Conservation (phyloP, 768 basidiomycete genomes). For the Hygrophorus pudorinus region DNA sequence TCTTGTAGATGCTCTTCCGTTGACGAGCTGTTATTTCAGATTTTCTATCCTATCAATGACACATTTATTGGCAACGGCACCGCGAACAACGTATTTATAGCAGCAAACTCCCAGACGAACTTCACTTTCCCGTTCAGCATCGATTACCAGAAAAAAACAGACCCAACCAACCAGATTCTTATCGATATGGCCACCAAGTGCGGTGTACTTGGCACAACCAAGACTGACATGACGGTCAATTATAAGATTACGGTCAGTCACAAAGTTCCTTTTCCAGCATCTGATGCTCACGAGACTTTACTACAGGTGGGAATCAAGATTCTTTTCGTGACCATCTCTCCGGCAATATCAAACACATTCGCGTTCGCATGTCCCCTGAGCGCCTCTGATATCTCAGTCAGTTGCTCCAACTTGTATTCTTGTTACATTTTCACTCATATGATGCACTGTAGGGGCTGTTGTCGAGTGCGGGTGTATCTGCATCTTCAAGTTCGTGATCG, state of each 20-base stretch:
- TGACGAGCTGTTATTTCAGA: constrained; percentile 24
- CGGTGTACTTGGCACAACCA: constrained; percentile 35
- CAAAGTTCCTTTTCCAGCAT: constrained; percentile 1
- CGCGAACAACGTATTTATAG: constrained; percentile 34
- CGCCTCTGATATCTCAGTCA: constrained; percentile 19
- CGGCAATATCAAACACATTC: constrained; percentile 50
- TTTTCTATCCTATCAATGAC: constrained; percentile 68
- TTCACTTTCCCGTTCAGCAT: constrained; percentile 73
- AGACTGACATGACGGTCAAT: constrained; percentile 41
- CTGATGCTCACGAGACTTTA: constrained; percentile 8
- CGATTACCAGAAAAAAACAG: constrained; percentile 41
- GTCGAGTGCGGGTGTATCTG: constrained; percentile 4
- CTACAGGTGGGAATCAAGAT: constrained; percentile 53
- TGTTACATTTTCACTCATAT: not conserved
- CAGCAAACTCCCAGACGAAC: constrained; percentile 45
- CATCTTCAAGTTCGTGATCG: not conserved
- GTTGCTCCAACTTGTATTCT: constrained; percentile 6
- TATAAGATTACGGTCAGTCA: constrained; percentile 57
- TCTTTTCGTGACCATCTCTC: constrained; percentile 55
- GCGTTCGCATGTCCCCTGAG: constrained; percentile 57
- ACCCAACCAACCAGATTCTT: constrained; percentile 48
- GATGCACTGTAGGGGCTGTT: constrained; percentile 2
- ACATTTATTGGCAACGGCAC: constrained; percentile 58
- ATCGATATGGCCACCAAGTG: constrained; percentile 55
- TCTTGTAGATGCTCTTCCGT: not conserved